Conservation (phyloP, 2,329 filamentous ascomycete genomes). For the Fusarium xyrophilum region DNA sequence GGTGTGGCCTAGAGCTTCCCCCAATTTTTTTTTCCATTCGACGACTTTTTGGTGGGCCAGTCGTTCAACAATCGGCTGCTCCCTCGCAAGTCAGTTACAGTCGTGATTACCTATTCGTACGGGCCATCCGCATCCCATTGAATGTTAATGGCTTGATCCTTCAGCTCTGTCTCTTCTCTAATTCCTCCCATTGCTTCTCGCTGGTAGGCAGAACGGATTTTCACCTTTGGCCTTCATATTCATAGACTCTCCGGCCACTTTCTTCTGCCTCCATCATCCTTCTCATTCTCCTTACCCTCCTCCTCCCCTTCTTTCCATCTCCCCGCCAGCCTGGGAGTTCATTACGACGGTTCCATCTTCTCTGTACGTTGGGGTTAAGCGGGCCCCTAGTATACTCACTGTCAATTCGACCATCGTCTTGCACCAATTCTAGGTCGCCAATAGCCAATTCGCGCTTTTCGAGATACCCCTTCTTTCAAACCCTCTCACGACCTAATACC, state of each 20-base stretch:
- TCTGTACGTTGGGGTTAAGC: conserved; percentile 39
- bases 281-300: conserved; percentile 18
- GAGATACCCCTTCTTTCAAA: conserved; percentile 43
- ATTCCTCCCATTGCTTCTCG: conserved; percentile 38
- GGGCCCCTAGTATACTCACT: conserved; percentile 37
- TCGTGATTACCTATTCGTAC: conserved; percentile 42
- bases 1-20: conserved; percentile 42
- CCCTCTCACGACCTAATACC: conserved; percentile 39
- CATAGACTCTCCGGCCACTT: conserved; percentile 34
- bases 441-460: conserved; percentile 40
- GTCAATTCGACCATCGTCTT: conserved; percentile 31
- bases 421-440: conserved; percentile 39
- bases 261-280: conserved; percentile 38
- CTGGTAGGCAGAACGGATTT: conserved; percentile 40
- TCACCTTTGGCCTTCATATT: conserved; percentile 38
- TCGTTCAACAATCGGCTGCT: conserved; percentile 48
- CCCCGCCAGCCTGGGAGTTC: conserved; percentile 39
- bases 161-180: conserved; percentile 35
- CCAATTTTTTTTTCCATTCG: conserved; percentile 46
- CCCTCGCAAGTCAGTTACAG: conserved; percentile 40
- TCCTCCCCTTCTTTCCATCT: conserved; percentile 23
- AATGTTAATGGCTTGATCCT: conserved; percentile 23
- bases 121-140: conserved; percentile 27
- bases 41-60: conserved; percentile 46
- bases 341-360: conserved; percentile 37